Evolutionary conservation across 768 basidiomycete genomes (phyloP), one percentile per base, ranked within the genome.

Genomic region (Rubroboletus pulcherrimus): DNA sequence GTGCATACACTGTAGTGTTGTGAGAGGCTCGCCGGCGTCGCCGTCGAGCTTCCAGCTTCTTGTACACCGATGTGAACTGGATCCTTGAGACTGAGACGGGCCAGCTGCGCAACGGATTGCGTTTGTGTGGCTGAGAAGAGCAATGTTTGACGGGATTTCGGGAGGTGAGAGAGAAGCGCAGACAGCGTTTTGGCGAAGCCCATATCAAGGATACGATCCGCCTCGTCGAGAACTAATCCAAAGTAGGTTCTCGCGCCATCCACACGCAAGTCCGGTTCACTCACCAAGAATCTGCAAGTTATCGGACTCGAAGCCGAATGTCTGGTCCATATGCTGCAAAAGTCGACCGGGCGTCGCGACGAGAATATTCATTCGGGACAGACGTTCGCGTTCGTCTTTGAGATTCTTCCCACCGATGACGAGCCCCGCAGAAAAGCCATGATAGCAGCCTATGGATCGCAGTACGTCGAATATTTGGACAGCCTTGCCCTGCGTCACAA

Each of bases 111-210:
- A 42, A 96, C 86, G 0, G 92, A 93, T 59, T 93, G 80, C 0
- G 93, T 96, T 72, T 98, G 96, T 0, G 96, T 98, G 4, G 96
- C 96, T 15, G 94, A 97, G 75, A 98, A 98, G 51, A 98, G 85
- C 37, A 98, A 79, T 1, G 96, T 98, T 76, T 98, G 96, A 9
- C 96, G 89, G 14, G 86, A 83, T 73, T 86, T 87, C 0, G 96
- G 93, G 15, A 98, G 85, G 67, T 98, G 93, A 0, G 82, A 82
- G n/a, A 98, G 79, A 50, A 98, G 86, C 5, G 96, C 96, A 26
- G 92, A 84, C 3, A 98, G 76, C 0, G 95, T 93, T 39, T 85
- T 84, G 17, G 89, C 78, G 71, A 98, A 98, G 6, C 96, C 96
- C 89, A 98, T 91, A 71, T 98, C 96, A 19, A 98, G 81, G 48